Base-by-base conservation (phyloP, 148 eudicot genomes). In the Pharnaceum exiguum region DNA sequence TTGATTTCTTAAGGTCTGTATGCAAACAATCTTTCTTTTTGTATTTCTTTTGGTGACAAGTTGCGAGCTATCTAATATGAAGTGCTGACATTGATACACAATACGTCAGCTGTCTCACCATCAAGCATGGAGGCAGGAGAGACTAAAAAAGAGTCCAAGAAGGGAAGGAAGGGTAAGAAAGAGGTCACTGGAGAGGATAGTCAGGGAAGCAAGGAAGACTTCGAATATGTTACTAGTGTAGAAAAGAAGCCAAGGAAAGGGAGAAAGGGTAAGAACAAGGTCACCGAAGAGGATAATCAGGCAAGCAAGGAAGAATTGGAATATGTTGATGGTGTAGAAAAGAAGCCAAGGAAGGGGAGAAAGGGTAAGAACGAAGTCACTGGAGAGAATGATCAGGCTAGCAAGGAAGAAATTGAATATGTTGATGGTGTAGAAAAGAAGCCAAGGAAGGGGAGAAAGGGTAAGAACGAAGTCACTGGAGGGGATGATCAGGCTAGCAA, bases 151-250 rank as follows among this genome's bases (percentile, higher is more conserved):
- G 73, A 66, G 65, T 28, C 58, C 19, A 77, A 75, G 42, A 77
- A 80, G 63, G 69, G 75, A 59, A 83, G 87, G 68, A 81, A 83
- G 65, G 68, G 76, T 55, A 83, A 73, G 75, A 76, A 76, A 70
- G 75, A 72, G 60, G 45, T 55, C 23, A 68, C 49, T 38, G 52
- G 57, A 39, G 66, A 40, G 18, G 77, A 62, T 38, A 68, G 71
- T 32, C 71, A 63, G 72, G 80, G 51, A 40, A 77, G 70, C 54
- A 85, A 75, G 46, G 29, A 48, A 27, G 88, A 77, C 63, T 33
- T 57, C 27, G 67, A 68, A 64, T 77, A 83, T 57, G n/a, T 4
- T 46, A 84, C 83, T 60, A 78, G 46, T 55, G 55, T 60, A 10
- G 31, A n/a, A n/a, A n/a, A 74, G 68, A 75, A 66, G 65, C 24